phyloP scores from a whole-genome alignment of 345 rosid genomes.

The Anastatica hierochuntica region DNA sequence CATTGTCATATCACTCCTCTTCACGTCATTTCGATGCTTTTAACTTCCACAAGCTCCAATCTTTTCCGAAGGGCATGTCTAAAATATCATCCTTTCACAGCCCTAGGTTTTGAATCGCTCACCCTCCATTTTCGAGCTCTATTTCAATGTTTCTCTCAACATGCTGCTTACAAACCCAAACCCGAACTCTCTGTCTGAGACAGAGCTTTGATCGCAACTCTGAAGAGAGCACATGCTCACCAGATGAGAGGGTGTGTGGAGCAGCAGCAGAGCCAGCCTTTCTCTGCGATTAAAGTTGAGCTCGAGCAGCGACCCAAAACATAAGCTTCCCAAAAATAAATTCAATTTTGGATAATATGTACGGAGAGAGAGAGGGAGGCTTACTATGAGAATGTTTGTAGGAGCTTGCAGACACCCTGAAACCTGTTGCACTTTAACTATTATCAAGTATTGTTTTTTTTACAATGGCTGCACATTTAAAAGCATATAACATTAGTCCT shows the following conservation, averaged over 20 bases:
- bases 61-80: constrained; percentile 58
- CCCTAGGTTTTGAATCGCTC: constrained; percentile 25
- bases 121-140: constrained; percentile 74
- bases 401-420: no score
- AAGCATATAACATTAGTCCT: no score
- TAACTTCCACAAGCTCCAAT: constrained; percentile 38
- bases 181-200: constrained; percentile 32
- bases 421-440: no score
- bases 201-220: constrained; percentile 56
- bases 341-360: no score
- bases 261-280: constrained; percentile 58
- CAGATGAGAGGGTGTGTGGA: constrained; percentile 65
- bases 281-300: constrained; percentile 53
- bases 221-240: constrained; percentile 75
- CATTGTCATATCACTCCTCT: constrained; percentile 96
- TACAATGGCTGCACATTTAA: no score
- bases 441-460: no score
- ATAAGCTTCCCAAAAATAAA: no score
- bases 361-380: no score
- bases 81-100: constrained; percentile 40
- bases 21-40: constrained; percentile 60
- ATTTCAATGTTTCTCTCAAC: constrained; percentile 75
- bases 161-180: constrained; percentile 46
- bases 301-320: constrained; percentile 64
- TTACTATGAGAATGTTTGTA: no score